Conservation (phyloP, 139 green algal species). For the Micromonas pusilla region DNA sequence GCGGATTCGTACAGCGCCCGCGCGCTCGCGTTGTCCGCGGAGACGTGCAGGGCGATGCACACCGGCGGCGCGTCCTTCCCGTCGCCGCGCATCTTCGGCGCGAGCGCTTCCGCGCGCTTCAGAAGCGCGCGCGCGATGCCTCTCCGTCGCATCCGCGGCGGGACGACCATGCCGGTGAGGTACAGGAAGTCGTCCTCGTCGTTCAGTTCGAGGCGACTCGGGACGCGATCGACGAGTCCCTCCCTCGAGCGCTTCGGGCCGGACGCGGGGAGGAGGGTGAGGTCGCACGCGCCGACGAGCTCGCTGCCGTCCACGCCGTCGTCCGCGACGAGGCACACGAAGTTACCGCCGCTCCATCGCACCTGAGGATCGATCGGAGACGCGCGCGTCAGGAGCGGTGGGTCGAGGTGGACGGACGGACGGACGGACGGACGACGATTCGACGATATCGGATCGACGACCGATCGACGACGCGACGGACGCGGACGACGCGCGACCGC, state of each 20-base stretch:
- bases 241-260: slow-evolving; percentile 8
- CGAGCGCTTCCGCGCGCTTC: background rate
- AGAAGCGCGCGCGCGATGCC: slow-evolving; percentile 13
- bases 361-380: background rate
- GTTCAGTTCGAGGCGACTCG: background rate
- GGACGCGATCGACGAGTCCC: background rate
- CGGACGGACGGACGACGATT: no score
- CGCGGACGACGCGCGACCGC: background rate
- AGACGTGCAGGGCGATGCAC: slow-evolving; percentile 17
- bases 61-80: background rate
- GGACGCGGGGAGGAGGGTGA: slow-evolving; percentile 9
- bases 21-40: background rate
- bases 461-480: no score
- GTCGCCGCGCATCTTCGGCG: slow-evolving; percentile 8
- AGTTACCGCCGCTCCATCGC: background rate
- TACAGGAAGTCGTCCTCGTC: slow-evolving; percentile 6
- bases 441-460: no score
- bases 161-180: slow-evolving; percentile 9
- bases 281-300: background rate
- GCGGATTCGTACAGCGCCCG: background rate
- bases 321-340: background rate
- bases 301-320: background rate
- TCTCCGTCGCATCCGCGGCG: background rate
- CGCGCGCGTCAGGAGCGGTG: slow-evolving; percentile 1
- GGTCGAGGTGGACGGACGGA: background rate